A percentile compares a stretch with the other conserved stretches of the same genome.
Conservation (phyloP, 371 early-diverging fungal species). For the Parasitella parasitica region DNA sequence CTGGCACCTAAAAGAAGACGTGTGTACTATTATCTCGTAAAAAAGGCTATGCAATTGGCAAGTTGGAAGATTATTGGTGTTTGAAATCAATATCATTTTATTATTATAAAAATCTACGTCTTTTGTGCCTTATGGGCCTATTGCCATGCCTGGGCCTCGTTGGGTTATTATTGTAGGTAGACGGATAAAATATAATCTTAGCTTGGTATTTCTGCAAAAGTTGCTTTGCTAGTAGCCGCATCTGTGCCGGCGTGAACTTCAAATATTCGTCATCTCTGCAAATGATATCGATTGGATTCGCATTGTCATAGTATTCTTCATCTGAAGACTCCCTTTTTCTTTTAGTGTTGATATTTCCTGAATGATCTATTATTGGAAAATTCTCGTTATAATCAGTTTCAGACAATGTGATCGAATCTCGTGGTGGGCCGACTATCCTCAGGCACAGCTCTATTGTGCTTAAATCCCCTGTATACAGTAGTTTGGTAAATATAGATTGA, state of each 20-base stretch:
- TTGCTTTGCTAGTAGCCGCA: neutral
- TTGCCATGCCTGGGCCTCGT: neutral
- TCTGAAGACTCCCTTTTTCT: neutral
- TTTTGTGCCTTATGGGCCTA: neutral
- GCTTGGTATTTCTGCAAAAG: neutral
- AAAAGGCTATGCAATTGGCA: slow-evolving; percentile 11
- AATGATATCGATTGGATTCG: neutral
- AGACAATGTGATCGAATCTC: neutral
- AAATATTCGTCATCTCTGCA: neutral
- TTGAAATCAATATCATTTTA: neutral
- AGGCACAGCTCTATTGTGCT: slow-evolving; percentile 2
- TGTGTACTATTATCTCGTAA: slow-evolving; percentile 19
- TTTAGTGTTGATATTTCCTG: neutral
- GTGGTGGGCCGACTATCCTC: slow-evolving; percentile 1
- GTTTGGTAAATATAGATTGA: slow-evolving; percentile 1
- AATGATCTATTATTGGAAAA: neutral
- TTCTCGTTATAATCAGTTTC: neutral
- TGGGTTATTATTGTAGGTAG: neutral
- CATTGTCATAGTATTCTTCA: neutral
- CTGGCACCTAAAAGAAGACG: slow-evolving; percentile 12
- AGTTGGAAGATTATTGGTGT: slow-evolving; percentile 27
- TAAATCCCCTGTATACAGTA: neutral
- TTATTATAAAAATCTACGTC: neutral
- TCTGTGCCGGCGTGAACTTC: neutral
- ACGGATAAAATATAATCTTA: neutral